phyloP scores from a whole-genome alignment of 2,329 filamentous ascomycete species.

The Xylariaceae sp. region DNA sequence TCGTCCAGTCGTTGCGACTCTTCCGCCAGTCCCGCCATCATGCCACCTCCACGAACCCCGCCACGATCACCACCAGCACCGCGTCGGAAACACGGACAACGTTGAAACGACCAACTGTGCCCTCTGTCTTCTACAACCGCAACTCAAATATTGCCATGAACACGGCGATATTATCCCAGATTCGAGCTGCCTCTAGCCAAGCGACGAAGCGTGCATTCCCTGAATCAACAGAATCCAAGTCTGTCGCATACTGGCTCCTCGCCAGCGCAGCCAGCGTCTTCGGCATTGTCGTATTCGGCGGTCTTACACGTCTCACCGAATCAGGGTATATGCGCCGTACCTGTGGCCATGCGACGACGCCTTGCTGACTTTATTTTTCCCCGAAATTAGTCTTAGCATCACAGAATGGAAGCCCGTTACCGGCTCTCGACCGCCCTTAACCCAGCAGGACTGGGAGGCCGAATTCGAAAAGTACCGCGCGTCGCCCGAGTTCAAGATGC shows the following conservation, averaged over 20 bases:
- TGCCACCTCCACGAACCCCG: conserved; percentile 29
- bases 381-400: conserved; percentile 69
- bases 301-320: conserved; percentile 88
- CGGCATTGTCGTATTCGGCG: conserved; percentile 93
- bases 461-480: conserved; percentile 91
- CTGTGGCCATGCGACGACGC: not conserved
- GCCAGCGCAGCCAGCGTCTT: conserved; percentile 91
- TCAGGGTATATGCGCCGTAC: conserved; percentile 61
- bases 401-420: conserved; percentile 98
- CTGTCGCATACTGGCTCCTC: conserved; percentile 86
- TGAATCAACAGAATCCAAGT: conserved; percentile 63
- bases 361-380: conserved; percentile 7
- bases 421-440: conserved; percentile 79
- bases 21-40: conserved; percentile 33
- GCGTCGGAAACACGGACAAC: not conserved
- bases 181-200: conserved; percentile 16
- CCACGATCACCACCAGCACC: not conserved
- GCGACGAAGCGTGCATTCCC: conserved; percentile 42
- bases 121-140: conserved; percentile 21
- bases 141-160: conserved; percentile 9
- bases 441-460: conserved; percentile 75
- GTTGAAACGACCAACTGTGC: conserved; percentile 4
- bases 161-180: conserved; percentile 5
- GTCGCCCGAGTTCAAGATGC: conserved; percentile 84
- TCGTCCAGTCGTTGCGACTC: conserved; percentile 32